Base-by-base conservation (phyloP, 768 basidiomycete species). In the Rubroboletus satanas region DNA sequence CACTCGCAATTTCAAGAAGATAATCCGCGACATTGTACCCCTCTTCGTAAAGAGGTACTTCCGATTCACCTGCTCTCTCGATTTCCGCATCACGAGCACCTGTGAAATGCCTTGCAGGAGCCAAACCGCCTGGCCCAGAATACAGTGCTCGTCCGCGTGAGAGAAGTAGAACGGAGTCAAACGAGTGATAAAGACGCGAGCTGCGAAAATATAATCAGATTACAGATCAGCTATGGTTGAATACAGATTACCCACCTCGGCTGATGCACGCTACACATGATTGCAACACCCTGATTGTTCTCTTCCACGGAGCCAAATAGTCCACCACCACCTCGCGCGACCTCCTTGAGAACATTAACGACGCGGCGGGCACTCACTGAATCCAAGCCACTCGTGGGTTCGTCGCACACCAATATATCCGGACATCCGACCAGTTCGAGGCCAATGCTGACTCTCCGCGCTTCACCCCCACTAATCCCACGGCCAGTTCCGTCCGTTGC, bases 11-110 rank as follows among this genome's bases (percentile, higher is more conserved):
- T 60, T 97, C 94, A 21, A 98, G 77, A 11, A 97, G 79, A 64
- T 95, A 90, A 67, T 98, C 95, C 0, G 95, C 93, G 17, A 95
- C 81, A 62, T 97, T 97, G 74, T 95, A 94, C 0, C 91, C 93
- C 46, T 83, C 77, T 8, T 82, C 87, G 63, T 85, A 92, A 10
- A 79, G 72, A 7, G 73, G 74, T 4, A 79, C 72, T 38, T 70
- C 68, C 38, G 70, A 59, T 65, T 68, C 52, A 4, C 71, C 65
- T 2, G 63, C 69, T 4, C 71, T 58, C 6, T 79, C 78, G 23
- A 74, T 69, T 15, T 63, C 63, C 9, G 45, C 29, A 7, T 62
- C 52, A 21, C 60, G 68, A 33, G 47, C 28, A 21, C 62, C 72
- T 1, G 81, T 75, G 64, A 95, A 90, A 66, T 88, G 78, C 11